These are phyloP conservation scores for Suhomyces sp. DNA, from an alignment of 805 yeast genomes.

Conservation along the genomic window DNA sequence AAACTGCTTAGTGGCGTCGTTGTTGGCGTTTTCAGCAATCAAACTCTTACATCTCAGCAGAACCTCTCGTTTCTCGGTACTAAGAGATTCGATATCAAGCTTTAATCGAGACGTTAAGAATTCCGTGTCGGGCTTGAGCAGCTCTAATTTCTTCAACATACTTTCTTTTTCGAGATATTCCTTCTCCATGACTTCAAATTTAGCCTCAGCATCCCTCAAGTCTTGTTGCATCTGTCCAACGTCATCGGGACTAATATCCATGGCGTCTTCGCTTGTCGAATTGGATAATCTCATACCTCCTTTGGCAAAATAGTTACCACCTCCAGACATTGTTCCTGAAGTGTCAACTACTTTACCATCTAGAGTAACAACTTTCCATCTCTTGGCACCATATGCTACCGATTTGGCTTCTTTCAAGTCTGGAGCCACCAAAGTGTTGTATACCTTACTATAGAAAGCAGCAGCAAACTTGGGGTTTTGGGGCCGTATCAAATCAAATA, in stretches of 20 bases:
- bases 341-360: slow-evolving; percentile 90
- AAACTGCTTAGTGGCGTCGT: slow-evolving; percentile 25
- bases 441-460: slow-evolving; percentile 85
- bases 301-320: slow-evolving; percentile 66
- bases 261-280: slow-evolving; percentile 22
- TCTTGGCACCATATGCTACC: slow-evolving; percentile 77
- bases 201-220: slow-evolving; percentile 50
- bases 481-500: slow-evolving; percentile 79
- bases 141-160: slow-evolving; percentile 56
- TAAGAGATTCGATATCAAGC: slow-evolving; percentile 63
- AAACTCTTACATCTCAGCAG: slow-evolving; percentile 41
- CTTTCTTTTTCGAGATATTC: slow-evolving; percentile 58
- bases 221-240: slow-evolving; percentile 53
- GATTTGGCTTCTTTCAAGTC: slow-evolving; percentile 76
- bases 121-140: slow-evolving; percentile 69
- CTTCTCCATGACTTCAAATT: slow-evolving; percentile 46
- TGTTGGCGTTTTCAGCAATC: slow-evolving; percentile 35
- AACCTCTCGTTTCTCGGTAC: slow-evolving; percentile 50
- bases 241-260: slow-evolving; percentile 53
- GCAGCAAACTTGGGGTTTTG: slow-evolving; percentile 66
- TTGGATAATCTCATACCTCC: slow-evolving; percentile 74
- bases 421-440: slow-evolving; percentile 83
- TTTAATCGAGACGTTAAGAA: slow-evolving; percentile 53
- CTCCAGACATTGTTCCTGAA: slow-evolving; percentile 96
- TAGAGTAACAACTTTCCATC: slow-evolving; percentile 87